These are phyloP conservation scores for Botrytis porri DNA, from an alignment of 2,329 filamentous ascomycete species.

Conservation along the genomic window DNA sequence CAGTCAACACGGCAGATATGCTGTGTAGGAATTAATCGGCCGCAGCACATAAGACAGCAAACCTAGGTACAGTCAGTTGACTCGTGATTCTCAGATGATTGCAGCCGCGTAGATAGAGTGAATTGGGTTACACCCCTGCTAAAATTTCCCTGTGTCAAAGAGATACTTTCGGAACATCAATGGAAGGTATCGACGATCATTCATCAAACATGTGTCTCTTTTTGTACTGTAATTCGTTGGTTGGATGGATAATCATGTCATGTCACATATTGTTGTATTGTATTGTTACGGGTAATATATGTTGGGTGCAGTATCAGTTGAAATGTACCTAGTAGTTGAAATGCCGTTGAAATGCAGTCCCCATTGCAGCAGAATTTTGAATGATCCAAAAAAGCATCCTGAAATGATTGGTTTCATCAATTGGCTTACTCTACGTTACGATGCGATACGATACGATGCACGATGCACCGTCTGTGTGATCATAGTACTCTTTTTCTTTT, in stretches of 20 bases:
- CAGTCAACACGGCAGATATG: slow-evolving; percentile 2
- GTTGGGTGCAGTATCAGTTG: neutral
- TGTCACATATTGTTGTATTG: neutral
- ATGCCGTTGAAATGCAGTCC: neutral
- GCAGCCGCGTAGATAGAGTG: neutral
- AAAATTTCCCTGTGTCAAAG: neutral
- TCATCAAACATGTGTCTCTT: neutral
- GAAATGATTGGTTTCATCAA: neutral
- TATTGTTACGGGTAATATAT: neutral
- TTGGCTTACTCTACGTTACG: neutral
- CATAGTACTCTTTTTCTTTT: neutral
- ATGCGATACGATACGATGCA: neutral
- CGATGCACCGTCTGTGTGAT: neutral
- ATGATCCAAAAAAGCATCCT: neutral
- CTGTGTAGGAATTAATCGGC: neutral
- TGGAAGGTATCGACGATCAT: neutral
- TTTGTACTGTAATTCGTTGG: neutral
- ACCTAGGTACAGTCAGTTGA: neutral
- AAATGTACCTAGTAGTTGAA: neutral
- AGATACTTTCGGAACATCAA: neutral
- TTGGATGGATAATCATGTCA: neutral
- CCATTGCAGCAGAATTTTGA: neutral
- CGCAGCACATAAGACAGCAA: neutral
- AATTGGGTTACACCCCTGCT: neutral
- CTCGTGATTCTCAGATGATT: neutral